phyloP scores from a whole-genome alignment of 345 rosid species.

The Lumnitzera littorea region DNA sequence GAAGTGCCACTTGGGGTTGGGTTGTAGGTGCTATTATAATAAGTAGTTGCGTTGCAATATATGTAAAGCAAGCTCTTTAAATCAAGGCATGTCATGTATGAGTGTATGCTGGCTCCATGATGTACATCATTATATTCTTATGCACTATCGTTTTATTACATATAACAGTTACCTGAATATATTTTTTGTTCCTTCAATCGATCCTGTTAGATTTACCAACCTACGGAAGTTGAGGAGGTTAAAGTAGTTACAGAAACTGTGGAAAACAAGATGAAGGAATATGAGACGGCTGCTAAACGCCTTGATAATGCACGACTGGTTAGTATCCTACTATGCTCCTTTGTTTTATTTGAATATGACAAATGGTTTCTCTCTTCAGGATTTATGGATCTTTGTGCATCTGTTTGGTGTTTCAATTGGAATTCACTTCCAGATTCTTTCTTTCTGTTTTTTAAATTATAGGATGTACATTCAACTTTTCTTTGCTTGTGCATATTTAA shows the following conservation, averaged over 20 bases:
- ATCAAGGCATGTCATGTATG: too few species aligned
- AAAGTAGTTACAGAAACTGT: conserved; percentile 46
- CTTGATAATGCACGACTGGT: conserved; percentile 61
- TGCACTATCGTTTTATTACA: too few species aligned
- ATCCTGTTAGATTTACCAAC: conserved; percentile 52
- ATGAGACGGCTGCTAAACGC: conserved; percentile 77
- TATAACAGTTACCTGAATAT: too few species aligned
- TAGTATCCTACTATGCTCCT: conserved; percentile 13
- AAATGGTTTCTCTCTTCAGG: neutral
- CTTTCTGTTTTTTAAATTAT: neutral
- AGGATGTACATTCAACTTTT: neutral
- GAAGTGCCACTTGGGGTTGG: too few species aligned
- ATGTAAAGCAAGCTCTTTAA: too few species aligned
- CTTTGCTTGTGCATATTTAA: neutral
- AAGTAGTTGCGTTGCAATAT: too few species aligned
- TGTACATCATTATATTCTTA: too few species aligned
- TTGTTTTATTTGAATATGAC: neutral
- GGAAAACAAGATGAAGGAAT: conserved; percentile 48
- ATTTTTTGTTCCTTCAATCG: neutral
- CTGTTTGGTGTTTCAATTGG: neutral
- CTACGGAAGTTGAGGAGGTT: conserved; percentile 64
- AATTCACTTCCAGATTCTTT: neutral
- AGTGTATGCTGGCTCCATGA: too few species aligned
- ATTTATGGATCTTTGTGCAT: neutral
- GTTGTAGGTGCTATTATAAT: too few species aligned